Base-by-base conservation (phyloP, 2,329 filamentous ascomycete species). In the Salinomyces thailandicus region DNA sequence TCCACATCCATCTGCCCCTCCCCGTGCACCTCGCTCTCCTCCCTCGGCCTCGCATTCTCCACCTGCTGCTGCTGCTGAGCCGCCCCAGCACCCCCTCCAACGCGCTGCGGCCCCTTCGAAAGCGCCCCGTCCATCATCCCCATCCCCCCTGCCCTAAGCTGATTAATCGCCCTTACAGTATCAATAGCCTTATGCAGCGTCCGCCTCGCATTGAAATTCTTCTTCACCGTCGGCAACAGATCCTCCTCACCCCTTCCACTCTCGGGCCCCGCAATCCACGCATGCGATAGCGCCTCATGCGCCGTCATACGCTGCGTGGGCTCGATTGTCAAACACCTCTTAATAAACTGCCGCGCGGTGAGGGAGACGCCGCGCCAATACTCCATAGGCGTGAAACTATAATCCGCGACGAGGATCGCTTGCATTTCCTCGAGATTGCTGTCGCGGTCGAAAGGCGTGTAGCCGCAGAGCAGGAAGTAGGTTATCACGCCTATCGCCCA, bases 371-470 rank as follows among this genome's bases (percentile, higher is more conserved):
- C 85, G 44, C 87, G 82, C 91, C 91, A 98, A 71, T 96, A 96
- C 59, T 95, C 89, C 43, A 84, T 66, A 1, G 91, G 91, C 3
- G 85, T 89, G 62, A 96, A 98, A 55, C 78, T 83, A 69, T 96
- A 98, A 66, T 96, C 89, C 41, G 91, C 91, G 44, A 86, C 83
- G 38, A 96, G 76, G 57, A 98, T 98, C 51, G 91, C 91, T 67
- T 96, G 89, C 89, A 98, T 96, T 67, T 98, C 91, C 67, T 98
- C 91, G 55, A 96, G 79, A 63, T 98, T 94, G 51, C 79, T 89
- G 62, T 96, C 91, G 38, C 91, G 82, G 63, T 98, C 91, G 60
- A 98, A 98, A 9, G 91, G 91, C 1, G 91, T 98, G 66, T 96
- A 96, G 41, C 91, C 91, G 62, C 91, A 96, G 34, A 98, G 79